These are phyloP conservation scores for Candida caryicola DNA, from an alignment of 805 yeast species.

Conservation along the genomic window DNA sequence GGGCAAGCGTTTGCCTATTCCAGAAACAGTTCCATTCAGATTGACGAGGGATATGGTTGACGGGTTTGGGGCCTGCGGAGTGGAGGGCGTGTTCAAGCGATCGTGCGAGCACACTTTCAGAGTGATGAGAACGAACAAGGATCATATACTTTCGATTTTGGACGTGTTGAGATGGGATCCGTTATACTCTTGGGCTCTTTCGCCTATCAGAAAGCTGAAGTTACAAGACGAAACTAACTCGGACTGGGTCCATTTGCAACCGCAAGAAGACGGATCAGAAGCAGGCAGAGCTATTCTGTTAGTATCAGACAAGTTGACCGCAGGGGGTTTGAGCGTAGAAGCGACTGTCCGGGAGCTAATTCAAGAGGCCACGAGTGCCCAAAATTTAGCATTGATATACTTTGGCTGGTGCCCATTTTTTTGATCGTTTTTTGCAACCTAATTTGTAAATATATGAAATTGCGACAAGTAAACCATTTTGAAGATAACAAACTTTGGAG, in stretches of 20 bases:
- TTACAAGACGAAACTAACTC: slow-evolving; percentile 43
- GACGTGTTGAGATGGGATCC: slow-evolving; percentile 93
- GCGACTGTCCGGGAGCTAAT: slow-evolving; percentile 82
- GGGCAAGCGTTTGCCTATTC: slow-evolving; percentile 77
- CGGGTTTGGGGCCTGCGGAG: slow-evolving; percentile 88
- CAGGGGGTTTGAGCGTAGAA: slow-evolving; percentile 70
- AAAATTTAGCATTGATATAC: slow-evolving; percentile 70
- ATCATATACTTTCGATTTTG: slow-evolving; percentile 72
- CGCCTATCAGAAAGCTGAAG: slow-evolving; percentile 63
- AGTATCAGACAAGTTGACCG: slow-evolving; percentile 66
- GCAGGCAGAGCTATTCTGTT: slow-evolving; percentile 75
- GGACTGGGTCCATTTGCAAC: slow-evolving; percentile 12
- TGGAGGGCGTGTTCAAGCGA: slow-evolving; percentile 69
- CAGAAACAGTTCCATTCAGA: slow-evolving; percentile 93
- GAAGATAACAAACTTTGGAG: no score
- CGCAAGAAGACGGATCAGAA: slow-evolving; percentile 55
- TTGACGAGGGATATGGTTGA: slow-evolving; percentile 87
- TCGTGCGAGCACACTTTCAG: slow-evolving; percentile 72
- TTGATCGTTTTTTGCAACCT: slow-evolving; percentile 17
- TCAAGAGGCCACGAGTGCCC: slow-evolving; percentile 65
- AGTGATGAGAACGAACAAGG: slow-evolving; percentile 62
- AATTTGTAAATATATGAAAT: no score
- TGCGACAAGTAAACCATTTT: no score
- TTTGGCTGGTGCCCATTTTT: slow-evolving; percentile 83
- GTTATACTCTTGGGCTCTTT: slow-evolving; percentile 83